Evolutionary conservation across 306 rosid species (phyloP).

Genomic region (Lupinus albus): DNA sequence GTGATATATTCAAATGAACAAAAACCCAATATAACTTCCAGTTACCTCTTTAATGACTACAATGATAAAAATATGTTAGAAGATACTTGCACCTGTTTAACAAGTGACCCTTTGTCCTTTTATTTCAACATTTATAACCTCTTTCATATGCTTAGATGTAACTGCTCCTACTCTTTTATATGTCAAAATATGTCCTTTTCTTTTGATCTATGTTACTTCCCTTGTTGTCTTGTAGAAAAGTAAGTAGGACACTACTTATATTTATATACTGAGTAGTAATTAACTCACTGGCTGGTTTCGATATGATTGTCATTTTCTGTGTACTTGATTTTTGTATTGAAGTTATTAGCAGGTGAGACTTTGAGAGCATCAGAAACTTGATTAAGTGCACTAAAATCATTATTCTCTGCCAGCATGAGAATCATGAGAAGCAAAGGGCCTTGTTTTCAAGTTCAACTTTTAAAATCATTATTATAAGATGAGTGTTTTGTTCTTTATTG

Average conservation of each 20-base stretch:
- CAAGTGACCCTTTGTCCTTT: not conserved
- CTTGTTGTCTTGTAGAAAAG: not conserved
- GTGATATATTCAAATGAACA: conserved; percentile 40
- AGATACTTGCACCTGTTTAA: not conserved
- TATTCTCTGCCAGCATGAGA: conserved; percentile 1
- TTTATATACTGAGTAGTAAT: not conserved
- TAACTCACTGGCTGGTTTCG: not conserved
- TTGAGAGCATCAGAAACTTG: not conserved
- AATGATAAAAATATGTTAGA: conserved; percentile 3
- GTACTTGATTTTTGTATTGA: conserved; percentile 4
- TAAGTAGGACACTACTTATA: conserved; percentile 2
- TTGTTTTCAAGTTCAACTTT: not conserved
- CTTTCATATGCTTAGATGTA: conserved; percentile 23
- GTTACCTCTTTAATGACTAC: not conserved
- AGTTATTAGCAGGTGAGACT: conserved; percentile 14
- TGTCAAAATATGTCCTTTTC: not conserved
- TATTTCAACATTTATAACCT: conserved; percentile 2
- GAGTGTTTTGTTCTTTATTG: conserved; percentile 5
- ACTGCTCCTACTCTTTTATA: not conserved
- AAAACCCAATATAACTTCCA: not conserved
- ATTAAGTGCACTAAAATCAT: not conserved
- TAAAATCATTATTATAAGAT: conserved; percentile 8
- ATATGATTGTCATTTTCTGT: conserved; percentile 3
- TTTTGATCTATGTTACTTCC: not conserved
- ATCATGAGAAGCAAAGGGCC: conserved; percentile 15